Evolutionary conservation across 495 filamentous ascomycete genomes (phyloP).

Genomic region (Collariella sp.): DNA sequence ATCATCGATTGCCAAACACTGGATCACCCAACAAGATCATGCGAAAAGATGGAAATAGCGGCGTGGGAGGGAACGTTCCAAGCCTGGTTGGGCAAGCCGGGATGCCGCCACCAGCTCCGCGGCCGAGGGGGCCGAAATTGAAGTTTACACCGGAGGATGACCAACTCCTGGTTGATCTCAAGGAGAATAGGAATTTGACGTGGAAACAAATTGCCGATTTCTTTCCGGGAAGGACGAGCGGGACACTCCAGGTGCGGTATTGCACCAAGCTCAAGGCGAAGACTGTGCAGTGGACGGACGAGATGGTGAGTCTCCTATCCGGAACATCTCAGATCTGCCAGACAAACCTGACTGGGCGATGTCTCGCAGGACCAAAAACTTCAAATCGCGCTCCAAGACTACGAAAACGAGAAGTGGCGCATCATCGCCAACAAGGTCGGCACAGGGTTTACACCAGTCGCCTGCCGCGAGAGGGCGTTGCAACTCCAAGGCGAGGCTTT

Average conservation of each 20-base stretch:
- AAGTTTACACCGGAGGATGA: conserved; percentile 91
- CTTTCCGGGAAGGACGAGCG: conserved; percentile 79
- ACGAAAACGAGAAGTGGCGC: conserved; percentile 85
- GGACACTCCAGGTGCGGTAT: conserved; percentile 85
- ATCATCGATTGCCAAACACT: conserved; percentile 62
- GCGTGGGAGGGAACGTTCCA: conserved; percentile 44
- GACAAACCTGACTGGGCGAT: conserved; percentile 10
- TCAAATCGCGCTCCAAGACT: conserved; percentile 70
- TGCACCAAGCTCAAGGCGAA: conserved; percentile 91
- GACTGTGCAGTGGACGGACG: conserved; percentile 84
- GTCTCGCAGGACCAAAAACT: conserved; percentile 61
- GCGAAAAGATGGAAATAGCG: conserved; percentile 42
- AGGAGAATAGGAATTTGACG: conserved; percentile 84
- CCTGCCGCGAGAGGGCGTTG: conserved; percentile 71
- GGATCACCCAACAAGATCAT: conserved; percentile 49
- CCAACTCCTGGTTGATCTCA: conserved; percentile 71
- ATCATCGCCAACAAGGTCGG: conserved; percentile 82
- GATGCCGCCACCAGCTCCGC: conserved; percentile 69
- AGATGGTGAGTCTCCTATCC: conserved; percentile 56
- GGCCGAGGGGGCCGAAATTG: conserved; percentile 73
- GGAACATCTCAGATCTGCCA: not conserved
- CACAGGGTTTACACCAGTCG: conserved; percentile 70
- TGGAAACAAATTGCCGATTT: conserved; percentile 97
- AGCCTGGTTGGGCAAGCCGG: conserved; percentile 73
- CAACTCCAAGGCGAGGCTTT: conserved; percentile 45